Percentiles rank a stretch among this genome's conserved stretches.
These are phyloP conservation scores for Teratosphaeria nubilosa DNA, from an alignment of 2,329 filamentous ascomycete species.

Conservation along the genomic window DNA sequence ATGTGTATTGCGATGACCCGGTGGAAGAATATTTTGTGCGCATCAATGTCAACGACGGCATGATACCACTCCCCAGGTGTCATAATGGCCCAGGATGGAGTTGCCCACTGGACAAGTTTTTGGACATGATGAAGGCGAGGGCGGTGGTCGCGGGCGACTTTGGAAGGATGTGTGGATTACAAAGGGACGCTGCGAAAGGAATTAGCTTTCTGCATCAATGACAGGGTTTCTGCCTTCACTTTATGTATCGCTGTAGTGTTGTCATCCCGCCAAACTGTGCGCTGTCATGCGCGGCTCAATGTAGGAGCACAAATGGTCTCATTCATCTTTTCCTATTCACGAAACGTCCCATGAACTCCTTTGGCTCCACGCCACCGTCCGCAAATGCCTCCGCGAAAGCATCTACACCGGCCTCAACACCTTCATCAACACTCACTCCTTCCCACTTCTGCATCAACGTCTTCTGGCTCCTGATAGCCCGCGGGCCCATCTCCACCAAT, in stretches of 20 bases:
- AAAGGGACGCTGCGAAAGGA: constrained; percentile 27
- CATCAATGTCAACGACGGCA: constrained; percentile 48
- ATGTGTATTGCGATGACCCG: constrained; percentile 17
- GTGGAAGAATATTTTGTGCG: constrained; percentile 34
- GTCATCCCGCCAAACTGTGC: not conserved
- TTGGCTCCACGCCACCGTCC: constrained; percentile 17
- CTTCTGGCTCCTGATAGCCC: constrained; percentile 27
- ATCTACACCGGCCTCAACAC: constrained; percentile 15
- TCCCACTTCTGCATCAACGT: constrained; percentile 19
- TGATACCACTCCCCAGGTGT: constrained; percentile 41
- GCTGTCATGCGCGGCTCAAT: not conserved
- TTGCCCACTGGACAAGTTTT: constrained; percentile 39
- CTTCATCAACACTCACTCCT: constrained; percentile 12
- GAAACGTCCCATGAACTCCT: constrained; percentile 15
- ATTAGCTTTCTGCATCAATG: constrained; percentile 44
- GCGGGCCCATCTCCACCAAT: constrained; percentile 23
- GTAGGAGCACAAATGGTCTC: not conserved
- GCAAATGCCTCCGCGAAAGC: constrained; percentile 16
- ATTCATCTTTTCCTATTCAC: constrained; percentile 14
- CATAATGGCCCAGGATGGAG: constrained; percentile 37
- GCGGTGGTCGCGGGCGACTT: constrained; percentile 37
- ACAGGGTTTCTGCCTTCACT: not conserved
- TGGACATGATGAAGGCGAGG: constrained; percentile 30
- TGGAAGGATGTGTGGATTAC: constrained; percentile 38
- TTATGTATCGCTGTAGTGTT: not conserved